Evolutionary conservation across 1,139 yeast genomes (phyloP), one percentile per base, ranked within the genome.

Genomic region (Suhomyces bokatorum): DNA sequence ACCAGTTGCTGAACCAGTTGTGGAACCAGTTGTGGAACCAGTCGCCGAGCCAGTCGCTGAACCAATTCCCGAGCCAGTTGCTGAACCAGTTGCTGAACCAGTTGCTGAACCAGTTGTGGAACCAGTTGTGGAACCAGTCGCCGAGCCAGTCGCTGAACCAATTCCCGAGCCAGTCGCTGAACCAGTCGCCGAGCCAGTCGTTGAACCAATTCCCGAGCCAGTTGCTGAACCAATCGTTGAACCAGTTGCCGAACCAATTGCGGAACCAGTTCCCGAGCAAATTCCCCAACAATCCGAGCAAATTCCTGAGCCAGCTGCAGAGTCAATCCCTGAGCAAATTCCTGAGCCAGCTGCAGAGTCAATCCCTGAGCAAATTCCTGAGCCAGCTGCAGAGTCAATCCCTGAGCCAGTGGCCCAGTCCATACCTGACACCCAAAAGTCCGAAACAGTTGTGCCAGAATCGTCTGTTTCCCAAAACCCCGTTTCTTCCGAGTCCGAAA

Each of bases 171-270:
- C 24, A 20, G 24, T 20, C 9, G 24, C 24, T 6, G 27, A n/a
- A 20, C 17, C 27, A 33, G 27, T 57, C 26, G 46, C 46, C 7
- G 50, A 56, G 51, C 37, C 15, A 27, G 22, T 7, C 28, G 16
- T 17, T 8, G 32, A 30, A 11, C 32, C 17, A 30, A 17, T 13
- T 13, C 17, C 7, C 3, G 17, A n/a, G 14, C 32, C 15, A 30
- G 32, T 26, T 26, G 12, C n/a, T 4, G 29, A 26, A 11, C 29
- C 24, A 20, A 8, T 20, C 9, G 24, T 8, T 6, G 24, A 20
- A 8, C 24, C 24, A 20, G 24, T 20, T 6, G 24, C 24, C 2
- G 24, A 20, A 7, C 24, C 24, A 20, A 6, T 20, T 6, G 24
- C 24, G 2, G 24, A 20, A 8, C 24, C 24, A 20, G 24, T 20